Evolutionary conservation across 345 rosid genomes (phyloP).

Genomic region (Barbarea vulgaris): DNA sequence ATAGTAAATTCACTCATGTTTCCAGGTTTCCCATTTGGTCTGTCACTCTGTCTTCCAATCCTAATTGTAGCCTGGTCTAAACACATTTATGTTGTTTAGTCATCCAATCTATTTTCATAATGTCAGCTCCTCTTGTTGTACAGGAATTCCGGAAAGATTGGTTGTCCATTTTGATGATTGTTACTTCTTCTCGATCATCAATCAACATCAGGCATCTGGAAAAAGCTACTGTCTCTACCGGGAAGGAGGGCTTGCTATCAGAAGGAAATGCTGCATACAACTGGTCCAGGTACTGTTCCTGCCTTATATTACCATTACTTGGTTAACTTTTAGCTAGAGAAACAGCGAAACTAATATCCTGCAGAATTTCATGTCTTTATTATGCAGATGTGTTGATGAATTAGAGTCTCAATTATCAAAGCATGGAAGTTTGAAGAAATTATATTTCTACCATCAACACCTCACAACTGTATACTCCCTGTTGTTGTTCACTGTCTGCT

Average conservation of each 20-base stretch:
- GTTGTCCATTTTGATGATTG: conserved; percentile 93
- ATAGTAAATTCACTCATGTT: conserved; percentile 18
- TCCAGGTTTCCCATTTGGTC: conserved; percentile 10
- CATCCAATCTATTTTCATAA: conserved; percentile 23
- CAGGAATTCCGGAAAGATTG: conserved; percentile 98
- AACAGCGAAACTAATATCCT: conserved; percentile 11
- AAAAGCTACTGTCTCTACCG: conserved; percentile 98
- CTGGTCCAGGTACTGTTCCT: conserved; percentile 82
- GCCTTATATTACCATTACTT: conserved; percentile 11
- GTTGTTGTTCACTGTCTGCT: conserved; percentile 11
- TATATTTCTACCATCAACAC: conserved; percentile 93
- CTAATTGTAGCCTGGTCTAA: conserved; percentile 7
- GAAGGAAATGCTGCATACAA: conserved; percentile 98
- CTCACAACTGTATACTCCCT: conserved; percentile 70
- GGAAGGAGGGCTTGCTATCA: conserved; percentile 96
- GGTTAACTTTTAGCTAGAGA: conserved; percentile 23
- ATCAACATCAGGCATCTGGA: conserved; percentile 96
- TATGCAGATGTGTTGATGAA: conserved; percentile 92
- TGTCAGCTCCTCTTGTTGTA: conserved; percentile 37
- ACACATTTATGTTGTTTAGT: neutral
- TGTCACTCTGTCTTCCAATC: conserved; percentile 5
- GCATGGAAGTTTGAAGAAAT: conserved; percentile 94
- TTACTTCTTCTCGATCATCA: conserved; percentile 93
- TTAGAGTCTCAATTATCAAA: conserved; percentile 86
- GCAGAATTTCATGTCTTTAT: conserved; percentile 12